These are phyloP conservation scores for Rehmannia glutinosa DNA, from an alignment of 257 asterid species.

Conservation along the genomic window DNA sequence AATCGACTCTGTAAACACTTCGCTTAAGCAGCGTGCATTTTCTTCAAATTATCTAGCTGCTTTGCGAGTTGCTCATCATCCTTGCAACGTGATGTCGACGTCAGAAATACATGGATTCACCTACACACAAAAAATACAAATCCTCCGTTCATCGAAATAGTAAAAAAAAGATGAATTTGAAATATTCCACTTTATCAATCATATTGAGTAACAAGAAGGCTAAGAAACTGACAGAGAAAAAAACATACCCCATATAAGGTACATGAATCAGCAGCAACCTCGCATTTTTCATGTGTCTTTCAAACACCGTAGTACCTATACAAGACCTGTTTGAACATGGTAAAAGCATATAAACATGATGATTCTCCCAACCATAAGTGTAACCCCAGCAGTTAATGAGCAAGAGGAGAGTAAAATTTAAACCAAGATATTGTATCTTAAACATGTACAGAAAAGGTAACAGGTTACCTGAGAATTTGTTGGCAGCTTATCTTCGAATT, in stretches of 20 bases:
- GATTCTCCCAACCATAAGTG: neutral
- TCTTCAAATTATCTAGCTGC: too few species aligned
- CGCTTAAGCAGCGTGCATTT: too few species aligned
- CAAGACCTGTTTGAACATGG: neutral
- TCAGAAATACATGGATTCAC: too few species aligned
- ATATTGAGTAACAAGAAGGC: too few species aligned
- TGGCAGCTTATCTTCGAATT: neutral
- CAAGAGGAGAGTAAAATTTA: neutral
- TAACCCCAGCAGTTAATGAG: neutral
- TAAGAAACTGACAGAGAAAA: neutral
- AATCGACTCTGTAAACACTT: too few species aligned
- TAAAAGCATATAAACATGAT: neutral
- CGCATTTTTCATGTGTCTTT: too few species aligned
- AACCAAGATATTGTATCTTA: neutral
- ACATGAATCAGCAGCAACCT: neutral
- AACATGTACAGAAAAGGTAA: neutral
- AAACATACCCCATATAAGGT: neutral
- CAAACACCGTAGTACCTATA: neutral
- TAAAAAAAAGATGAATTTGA: neutral
- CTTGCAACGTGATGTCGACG: too few species aligned
- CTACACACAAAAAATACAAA: too few species aligned
- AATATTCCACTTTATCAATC: neutral
- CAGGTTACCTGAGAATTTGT: conserved; percentile 7
- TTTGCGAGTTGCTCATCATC: too few species aligned
- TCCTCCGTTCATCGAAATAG: too few species aligned